A percentile compares a stretch with the other conserved stretches of the same genome.
Conservation (phyloP, 2,329 filamentous ascomycete species). For the Penicillium sp. region DNA sequence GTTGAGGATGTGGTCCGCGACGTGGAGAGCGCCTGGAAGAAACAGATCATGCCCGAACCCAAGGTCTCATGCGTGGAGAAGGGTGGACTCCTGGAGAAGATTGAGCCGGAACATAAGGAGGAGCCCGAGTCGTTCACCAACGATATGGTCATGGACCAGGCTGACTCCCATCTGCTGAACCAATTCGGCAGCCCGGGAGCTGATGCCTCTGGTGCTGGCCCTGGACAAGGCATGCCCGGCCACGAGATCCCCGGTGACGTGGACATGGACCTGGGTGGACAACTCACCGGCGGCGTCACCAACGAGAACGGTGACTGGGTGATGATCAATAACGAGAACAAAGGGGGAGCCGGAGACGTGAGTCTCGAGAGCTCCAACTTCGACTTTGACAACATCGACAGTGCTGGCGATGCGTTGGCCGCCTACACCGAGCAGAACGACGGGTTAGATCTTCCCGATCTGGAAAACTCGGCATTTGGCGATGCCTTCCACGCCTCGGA, state of each 20-base stretch:
- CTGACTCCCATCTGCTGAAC: constrained; percentile 32
- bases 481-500: constrained; percentile 71
- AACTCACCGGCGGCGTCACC: constrained; percentile 37
- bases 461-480: constrained; percentile 79
- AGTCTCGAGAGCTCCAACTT: constrained; percentile 41
- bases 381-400: constrained; percentile 56
- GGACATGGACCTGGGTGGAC: constrained; percentile 56
- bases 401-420: constrained; percentile 68
- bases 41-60: constrained; percentile 63
- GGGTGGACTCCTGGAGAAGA: constrained; percentile 67
- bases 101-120: constrained; percentile 40
- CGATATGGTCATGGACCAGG: constrained; percentile 37
- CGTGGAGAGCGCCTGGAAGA: constrained; percentile 69
- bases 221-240: constrained; percentile 44
- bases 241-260: constrained; percentile 27
- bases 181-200: constrained; percentile 32
- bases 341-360: constrained; percentile 31
- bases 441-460: constrained; percentile 56
- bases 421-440: constrained; percentile 62
- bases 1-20: constrained; percentile 72
- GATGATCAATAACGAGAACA: constrained; percentile 64
- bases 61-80: constrained; percentile 71
- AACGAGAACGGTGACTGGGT: constrained; percentile 69
- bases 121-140: constrained; percentile 25
- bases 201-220: constrained; percentile 1